Base-by-base conservation (phyloP, 2,329 filamentous ascomycete species). In the Intubia oerlemansii region DNA sequence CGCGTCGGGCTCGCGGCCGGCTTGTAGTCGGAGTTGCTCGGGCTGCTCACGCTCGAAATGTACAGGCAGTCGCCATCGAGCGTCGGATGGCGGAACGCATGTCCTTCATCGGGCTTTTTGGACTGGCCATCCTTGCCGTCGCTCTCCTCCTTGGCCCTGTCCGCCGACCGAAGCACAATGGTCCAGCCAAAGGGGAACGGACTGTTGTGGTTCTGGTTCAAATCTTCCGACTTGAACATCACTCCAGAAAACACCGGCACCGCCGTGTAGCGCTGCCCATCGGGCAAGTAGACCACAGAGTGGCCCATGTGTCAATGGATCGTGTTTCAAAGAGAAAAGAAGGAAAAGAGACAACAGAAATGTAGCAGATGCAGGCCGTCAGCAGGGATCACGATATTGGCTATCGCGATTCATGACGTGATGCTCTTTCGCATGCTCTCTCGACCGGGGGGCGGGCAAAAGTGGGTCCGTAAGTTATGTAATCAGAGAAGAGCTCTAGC, bases 161-260 rank as follows among this genome's bases (percentile, higher is more conserved):
- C 49, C 19, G 77, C 70, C 2, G 75, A 80, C 42, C 84, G 74
- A 21, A 95, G 59, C 17, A 85, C 75, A 28, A 92, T 72, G 2
- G 78, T 90, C 85, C 85, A 95, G 18, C 84, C 84, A 5, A 78
- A 66, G 1, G 84, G 82, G 34, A 81, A 84, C 4, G 73, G 63
- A 29, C 70, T 71, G 40, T 66, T 63, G 42, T 75, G 67, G 16
- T 61, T 56, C n/a, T n/a, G n/a, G 42, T 64, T 75, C 37, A 79
- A 54, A 36, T 88, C 75, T 44, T 80, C 75, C 32, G 72, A 67
- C 48, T 84, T 88, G 68, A 93, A 93, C 42, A 74, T 79, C 32
- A 88, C 62, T 18, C 85, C 85, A n/a, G 78, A 81, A 47, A 92
- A 93, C 16, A 92, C 80, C 1, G 82, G 78, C 10, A 69, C 70